These are phyloP conservation scores for Rubroshorea leprosula DNA, from an alignment of 345 rosid species.

Conservation along the genomic window DNA sequence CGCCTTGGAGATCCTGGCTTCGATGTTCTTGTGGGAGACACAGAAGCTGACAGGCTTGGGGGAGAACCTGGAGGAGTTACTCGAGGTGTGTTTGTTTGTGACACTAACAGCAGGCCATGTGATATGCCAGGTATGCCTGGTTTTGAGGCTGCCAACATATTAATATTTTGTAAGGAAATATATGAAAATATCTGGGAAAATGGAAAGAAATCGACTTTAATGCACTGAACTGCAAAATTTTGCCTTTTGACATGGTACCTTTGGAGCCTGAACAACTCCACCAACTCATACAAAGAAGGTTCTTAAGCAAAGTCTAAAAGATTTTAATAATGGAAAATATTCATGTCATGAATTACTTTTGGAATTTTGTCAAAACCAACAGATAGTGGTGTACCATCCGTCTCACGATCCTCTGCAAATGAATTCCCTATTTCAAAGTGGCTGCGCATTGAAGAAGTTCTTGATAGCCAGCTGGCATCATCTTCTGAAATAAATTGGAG, in stretches of 20 bases:
- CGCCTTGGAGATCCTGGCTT: slow-evolving; percentile 79
- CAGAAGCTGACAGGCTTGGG: slow-evolving; percentile 68
- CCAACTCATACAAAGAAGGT: slow-evolving; percentile 1
- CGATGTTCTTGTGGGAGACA: slow-evolving; percentile 67
- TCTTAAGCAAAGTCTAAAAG: background rate
- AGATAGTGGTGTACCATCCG: slow-evolving; percentile 36
- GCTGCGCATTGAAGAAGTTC: slow-evolving; percentile 47
- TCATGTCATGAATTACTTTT: background rate
- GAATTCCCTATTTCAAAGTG: slow-evolving; percentile 54
- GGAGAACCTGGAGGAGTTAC: slow-evolving; percentile 91
- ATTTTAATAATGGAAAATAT: background rate
- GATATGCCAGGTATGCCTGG: slow-evolving; percentile 40
- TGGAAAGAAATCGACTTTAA: background rate
- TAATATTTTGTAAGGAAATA: slow-evolving; percentile 9
- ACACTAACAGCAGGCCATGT: slow-evolving; percentile 37
- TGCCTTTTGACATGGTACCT: background rate
- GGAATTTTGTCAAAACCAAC: slow-evolving; percentile 4
- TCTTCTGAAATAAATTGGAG: slow-evolving; percentile 46
- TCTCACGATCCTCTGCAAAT: slow-evolving; percentile 37
- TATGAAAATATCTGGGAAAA: too few relatives aligned
- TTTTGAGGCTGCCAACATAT: slow-evolving; percentile 23
- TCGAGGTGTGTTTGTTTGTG: slow-evolving; percentile 67
- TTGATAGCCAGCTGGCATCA: slow-evolving; percentile 38
- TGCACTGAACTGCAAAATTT: background rate
- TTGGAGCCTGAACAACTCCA: background rate